Evolutionary conservation across 805 yeast species (phyloP).

Genomic region (Cyberlindnera suaveolens): DNA sequence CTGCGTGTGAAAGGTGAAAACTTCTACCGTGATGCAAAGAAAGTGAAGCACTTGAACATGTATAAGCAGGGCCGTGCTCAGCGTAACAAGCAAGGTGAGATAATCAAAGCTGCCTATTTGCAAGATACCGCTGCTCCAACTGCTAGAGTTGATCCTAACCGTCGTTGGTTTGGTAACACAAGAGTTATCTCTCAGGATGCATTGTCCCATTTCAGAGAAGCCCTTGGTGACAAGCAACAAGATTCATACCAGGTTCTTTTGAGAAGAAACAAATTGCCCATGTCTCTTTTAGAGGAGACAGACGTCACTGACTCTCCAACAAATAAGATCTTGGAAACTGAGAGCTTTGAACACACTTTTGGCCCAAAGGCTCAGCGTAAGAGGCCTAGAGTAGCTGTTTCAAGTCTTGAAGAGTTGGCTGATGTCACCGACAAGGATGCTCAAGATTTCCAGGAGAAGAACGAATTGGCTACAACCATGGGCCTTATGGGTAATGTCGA

Average conservation of each 20-base stretch:
- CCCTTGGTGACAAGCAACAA: slow-evolving; percentile 77
- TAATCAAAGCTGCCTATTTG: slow-evolving; percentile 78
- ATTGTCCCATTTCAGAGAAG: slow-evolving; percentile 86
- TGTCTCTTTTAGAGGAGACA: slow-evolving; percentile 89
- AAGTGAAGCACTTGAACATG: slow-evolving; percentile 86
- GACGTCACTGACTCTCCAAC: slow-evolving; percentile 72
- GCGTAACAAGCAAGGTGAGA: slow-evolving; percentile 82
- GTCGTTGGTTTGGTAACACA: slow-evolving; percentile 97
- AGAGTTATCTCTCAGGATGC: slow-evolving; percentile 98
- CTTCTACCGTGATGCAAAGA: slow-evolving; percentile 90
- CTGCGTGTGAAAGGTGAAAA: slow-evolving; percentile 94
- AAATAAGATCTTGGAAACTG: slow-evolving; percentile 81
- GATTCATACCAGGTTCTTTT: slow-evolving; percentile 83
- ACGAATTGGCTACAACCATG: slow-evolving; percentile 64
- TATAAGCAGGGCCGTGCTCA: slow-evolving; percentile 87
- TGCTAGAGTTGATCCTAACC: slow-evolving; percentile 93
- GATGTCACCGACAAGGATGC: slow-evolving; percentile 49
- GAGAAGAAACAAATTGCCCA: slow-evolving; percentile 87
- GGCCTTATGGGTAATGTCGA: slow-evolving; percentile 68
- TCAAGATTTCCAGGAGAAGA: slow-evolving; percentile 62
- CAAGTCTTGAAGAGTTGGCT: slow-evolving; percentile 76
- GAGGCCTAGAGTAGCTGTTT: slow-evolving; percentile 76
- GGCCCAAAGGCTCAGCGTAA: slow-evolving; percentile 95
- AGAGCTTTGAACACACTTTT: slow-evolving; percentile 71
- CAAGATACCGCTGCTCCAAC: slow-evolving; percentile 84